These are phyloP conservation scores for Abrus precatorius DNA, from an alignment of 306 rosid species.

Conservation along the genomic window DNA sequence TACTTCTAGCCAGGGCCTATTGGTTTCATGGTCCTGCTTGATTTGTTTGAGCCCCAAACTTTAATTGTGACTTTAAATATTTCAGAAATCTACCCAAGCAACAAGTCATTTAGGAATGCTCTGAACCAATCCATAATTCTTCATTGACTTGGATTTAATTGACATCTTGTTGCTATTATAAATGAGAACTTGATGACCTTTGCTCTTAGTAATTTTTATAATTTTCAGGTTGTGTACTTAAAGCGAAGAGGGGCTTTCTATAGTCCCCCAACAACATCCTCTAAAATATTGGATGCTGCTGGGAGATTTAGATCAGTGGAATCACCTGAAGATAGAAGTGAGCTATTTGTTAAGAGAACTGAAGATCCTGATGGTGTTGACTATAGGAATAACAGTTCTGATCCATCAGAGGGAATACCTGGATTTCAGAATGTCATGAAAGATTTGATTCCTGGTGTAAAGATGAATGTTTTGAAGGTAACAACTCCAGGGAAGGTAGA, in stretches of 20 bases:
- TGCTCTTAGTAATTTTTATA: constrained; percentile 26
- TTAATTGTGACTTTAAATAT: background rate
- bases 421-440: constrained; percentile 70
- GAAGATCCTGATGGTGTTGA: constrained; percentile 68
- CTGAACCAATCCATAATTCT: background rate
- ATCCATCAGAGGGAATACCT: constrained; percentile 62
- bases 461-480: constrained; percentile 80
- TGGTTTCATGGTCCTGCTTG: constrained; percentile 16
- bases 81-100: constrained; percentile 21
- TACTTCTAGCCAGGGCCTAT: background rate
- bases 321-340: constrained; percentile 60
- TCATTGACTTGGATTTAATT: background rate
- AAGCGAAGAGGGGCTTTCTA: constrained; percentile 49
- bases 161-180: background rate
- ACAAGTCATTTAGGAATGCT: background rate
- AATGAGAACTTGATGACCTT: background rate
- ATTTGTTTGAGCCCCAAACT: constrained; percentile 13
- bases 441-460: constrained; percentile 79
- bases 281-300: constrained; percentile 33
- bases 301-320: constrained; percentile 59
- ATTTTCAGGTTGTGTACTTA: constrained; percentile 76
- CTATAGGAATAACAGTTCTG: constrained; percentile 54
- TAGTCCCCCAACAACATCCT: constrained; percentile 49
- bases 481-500: constrained; percentile 37
- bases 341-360: constrained; percentile 56